Evolutionary conservation across 164 flowering plant genomes (phyloP), one percentile per base, ranked within the genome.

Genomic region (Vitis amurensis): DNA sequence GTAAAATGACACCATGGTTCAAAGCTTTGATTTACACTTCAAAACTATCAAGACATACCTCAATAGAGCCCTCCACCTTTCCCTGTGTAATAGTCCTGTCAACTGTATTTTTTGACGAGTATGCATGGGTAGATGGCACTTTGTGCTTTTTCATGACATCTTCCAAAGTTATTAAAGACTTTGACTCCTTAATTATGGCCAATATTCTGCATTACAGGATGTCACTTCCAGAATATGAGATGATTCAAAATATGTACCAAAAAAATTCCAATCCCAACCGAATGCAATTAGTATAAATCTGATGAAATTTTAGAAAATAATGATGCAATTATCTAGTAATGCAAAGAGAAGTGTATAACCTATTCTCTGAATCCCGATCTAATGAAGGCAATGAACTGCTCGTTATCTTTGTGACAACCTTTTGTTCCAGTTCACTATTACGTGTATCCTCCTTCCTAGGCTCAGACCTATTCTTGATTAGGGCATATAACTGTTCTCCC

Each of bases 1-100:
- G 8, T 37, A 56, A 47, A 17, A 53, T 53, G 13, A 47, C 68
- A 15, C 14, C 3, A 49, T 64, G 23, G 30, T 15, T 17, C 14
- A 19, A 27, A 55, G 37, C 58, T 12, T 52, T 15, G 17, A 14
- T 48, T 47, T 29, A 4, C 37, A 15, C 63, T 55, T 27, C 44
- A 30, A 49, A 59, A 59, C 59, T 14, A 19, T 50, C 30, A 47
- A 55, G 2, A 55, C 12, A 60, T 87, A 92, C 99, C 95, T 88
- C 80, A 68, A 90, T 87, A 57, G 79, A 82, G 44, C 78, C 86
- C 63, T 93, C 97, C 72, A 95, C 86, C 82, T 86, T 95, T 71
- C 94, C 98, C 52, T 67, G 66, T 2, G 91, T 88, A 61, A 92
- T 79, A 44, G 70, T 74, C 76, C 82, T 91, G 68, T 88, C 96